phyloP scores from a whole-genome alignment of 192 early-diverging fungal genomes.

The Chytriomyces hyalinus region DNA sequence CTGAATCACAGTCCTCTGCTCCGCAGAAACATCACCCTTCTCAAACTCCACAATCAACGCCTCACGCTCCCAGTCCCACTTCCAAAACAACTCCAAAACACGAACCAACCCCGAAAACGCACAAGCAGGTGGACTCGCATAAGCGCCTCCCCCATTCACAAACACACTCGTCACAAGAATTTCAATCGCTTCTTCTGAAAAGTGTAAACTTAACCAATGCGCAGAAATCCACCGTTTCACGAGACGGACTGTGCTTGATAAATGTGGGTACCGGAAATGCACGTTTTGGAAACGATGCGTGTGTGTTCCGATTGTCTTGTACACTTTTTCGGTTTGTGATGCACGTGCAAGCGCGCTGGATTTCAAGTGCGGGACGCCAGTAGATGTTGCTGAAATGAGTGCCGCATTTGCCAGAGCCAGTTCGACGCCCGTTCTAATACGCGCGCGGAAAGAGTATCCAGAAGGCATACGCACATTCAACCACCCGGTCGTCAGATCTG shows the following conservation, averaged over 20 bases:
- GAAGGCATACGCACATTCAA: constrained; percentile 70
- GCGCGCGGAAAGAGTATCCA: constrained; percentile 83
- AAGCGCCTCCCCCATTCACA: constrained; percentile 57
- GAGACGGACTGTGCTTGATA: constrained; percentile 81
- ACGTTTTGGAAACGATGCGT: constrained; percentile 73
- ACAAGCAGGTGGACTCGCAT: constrained; percentile 56
- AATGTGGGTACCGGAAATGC: constrained; percentile 74
- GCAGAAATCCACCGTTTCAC: constrained; percentile 88
- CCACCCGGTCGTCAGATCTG: constrained; percentile 35
- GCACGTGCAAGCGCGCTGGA: constrained; percentile 32
- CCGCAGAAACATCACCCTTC: constrained; percentile 58
- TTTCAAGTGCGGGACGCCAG: constrained; percentile 11
- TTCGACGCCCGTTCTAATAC: constrained; percentile 77
- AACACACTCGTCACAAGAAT: constrained; percentile 72
- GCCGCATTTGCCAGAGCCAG: constrained; percentile 59
- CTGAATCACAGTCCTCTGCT: constrained; percentile 32
- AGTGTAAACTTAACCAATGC: constrained; percentile 65
- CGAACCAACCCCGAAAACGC: constrained; percentile 79
- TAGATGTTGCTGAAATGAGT: constrained; percentile 40
- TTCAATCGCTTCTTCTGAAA: constrained; percentile 82
- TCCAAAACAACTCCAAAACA: constrained; percentile 70
- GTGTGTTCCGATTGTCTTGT: constrained; percentile 51
- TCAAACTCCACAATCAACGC: constrained; percentile 81
- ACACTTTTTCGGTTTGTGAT: constrained; percentile 37
- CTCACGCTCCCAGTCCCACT: constrained; percentile 73